Conservation (phyloP, 1,284 basidiomycete genomes). For the Ceratobasidium papillatum region DNA sequence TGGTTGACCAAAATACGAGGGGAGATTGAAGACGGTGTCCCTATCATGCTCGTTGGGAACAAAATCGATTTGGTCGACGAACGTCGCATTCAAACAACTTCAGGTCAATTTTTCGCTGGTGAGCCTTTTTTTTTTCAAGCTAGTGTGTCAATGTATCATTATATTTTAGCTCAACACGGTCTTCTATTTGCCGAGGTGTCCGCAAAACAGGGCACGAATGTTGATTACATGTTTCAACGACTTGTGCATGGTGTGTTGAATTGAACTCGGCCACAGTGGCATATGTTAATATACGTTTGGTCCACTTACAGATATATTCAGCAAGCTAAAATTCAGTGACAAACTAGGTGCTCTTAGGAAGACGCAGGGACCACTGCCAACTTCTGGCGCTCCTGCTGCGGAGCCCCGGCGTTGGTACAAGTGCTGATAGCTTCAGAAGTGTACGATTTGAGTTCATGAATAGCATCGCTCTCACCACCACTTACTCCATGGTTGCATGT, state of each 20-base stretch:
- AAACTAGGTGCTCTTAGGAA: neutral
- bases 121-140: neutral
- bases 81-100: neutral
- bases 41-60: conserved; percentile 19
- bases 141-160: neutral
- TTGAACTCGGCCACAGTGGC: neutral
- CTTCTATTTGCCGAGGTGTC: conserved; percentile 24
- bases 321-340: neutral
- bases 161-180: neutral
- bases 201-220: conserved; percentile 4
- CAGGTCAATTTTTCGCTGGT: conserved; percentile 8
- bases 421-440: no score
- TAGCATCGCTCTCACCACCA: no score
- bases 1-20: conserved; percentile 20
- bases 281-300: neutral
- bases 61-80: neutral
- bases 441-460: no score
- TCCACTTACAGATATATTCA: conserved; percentile 6
- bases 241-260: conserved; percentile 14
- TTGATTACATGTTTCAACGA: conserved; percentile 11
- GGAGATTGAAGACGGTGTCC: neutral
- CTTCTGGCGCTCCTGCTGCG: no score
- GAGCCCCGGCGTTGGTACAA: no score
- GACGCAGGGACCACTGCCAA: no score
- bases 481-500: no score